Percentiles rank a stretch among this genome's conserved stretches.
Evolutionary conservation across 257 asterid species (phyloP).

Genomic region (Misopates orontium): DNA sequence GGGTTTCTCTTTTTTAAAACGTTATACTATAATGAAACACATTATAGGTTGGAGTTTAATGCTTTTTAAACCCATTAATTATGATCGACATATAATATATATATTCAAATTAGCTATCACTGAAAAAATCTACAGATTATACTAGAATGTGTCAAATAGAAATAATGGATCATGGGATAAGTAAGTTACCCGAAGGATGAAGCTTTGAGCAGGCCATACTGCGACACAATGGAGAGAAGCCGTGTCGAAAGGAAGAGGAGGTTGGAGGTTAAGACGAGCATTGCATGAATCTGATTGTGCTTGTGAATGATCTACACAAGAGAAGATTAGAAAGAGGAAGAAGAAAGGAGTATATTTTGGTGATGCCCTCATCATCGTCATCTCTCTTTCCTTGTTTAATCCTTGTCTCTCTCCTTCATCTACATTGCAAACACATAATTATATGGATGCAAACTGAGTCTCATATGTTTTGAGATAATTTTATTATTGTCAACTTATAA

Average conservation of each 20-base stretch:
- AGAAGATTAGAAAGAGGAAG: background rate
- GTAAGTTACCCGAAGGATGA: slow-evolving; percentile 65
- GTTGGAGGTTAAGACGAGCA: slow-evolving; percentile 32
- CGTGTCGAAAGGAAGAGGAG: slow-evolving; percentile 51
- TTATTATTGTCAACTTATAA: slow-evolving; percentile 18
- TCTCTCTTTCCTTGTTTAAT: slow-evolving; percentile 14
- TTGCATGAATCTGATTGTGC: slow-evolving; percentile 1
- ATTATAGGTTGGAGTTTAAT: too few species aligned
- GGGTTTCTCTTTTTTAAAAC: too few species aligned
- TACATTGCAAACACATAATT: slow-evolving; percentile 14
- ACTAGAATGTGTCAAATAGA: too few species aligned
- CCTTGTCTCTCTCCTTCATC: background rate
- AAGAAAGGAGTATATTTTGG: slow-evolving; percentile 23
- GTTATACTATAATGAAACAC: too few species aligned
- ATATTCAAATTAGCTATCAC: too few species aligned
- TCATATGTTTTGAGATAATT: background rate
- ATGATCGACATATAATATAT: too few species aligned
- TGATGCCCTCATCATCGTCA: slow-evolving; percentile 36
- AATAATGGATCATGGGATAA: too few species aligned
- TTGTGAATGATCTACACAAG: slow-evolving; percentile 2
- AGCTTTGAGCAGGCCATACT: slow-evolving; percentile 63
- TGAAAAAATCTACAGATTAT: too few species aligned
- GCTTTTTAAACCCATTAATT: too few species aligned
- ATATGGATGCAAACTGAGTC: slow-evolving; percentile 20
- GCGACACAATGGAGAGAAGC: slow-evolving; percentile 56